Percentiles rank a stretch among this genome's conserved stretches.
These are phyloP conservation scores for Takashimella tepidaria DNA, from an alignment of 1,284 basidiomycete genomes.

Conservation along the genomic window DNA sequence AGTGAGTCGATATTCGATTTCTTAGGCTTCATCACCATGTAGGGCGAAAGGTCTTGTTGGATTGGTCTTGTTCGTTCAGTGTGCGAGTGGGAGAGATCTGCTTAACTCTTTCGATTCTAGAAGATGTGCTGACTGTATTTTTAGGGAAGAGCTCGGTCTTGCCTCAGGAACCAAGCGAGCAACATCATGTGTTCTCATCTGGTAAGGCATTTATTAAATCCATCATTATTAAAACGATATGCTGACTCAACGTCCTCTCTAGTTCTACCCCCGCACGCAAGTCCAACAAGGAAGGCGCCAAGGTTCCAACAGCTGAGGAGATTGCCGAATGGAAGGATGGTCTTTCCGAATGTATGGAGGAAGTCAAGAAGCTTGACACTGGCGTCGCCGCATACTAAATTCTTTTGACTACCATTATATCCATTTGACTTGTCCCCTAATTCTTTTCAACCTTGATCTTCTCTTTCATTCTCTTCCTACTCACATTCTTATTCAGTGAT, in stretches of 20 bases:
- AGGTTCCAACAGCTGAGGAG: conserved; percentile 56
- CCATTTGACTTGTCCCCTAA: no score
- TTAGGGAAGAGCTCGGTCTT: conserved; percentile 87
- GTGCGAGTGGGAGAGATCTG: no score
- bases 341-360: conserved; percentile 69
- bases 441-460: no score
- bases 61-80: no score
- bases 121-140: no score
- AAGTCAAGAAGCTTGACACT: conserved; percentile 66
- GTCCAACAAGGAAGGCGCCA: conserved; percentile 49
- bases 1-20: no score
- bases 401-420: no score
- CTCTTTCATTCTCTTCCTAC: neutral
- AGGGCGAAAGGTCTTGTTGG: no score
- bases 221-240: conserved; percentile 5
- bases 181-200: conserved; percentile 93
- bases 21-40: no score
- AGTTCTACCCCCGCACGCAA: conserved; percentile 42
- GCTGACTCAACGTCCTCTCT: conserved; percentile 3
- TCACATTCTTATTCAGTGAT: no score
- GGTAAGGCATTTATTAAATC: conserved; percentile 33
- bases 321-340: conserved; percentile 57
- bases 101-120: no score
- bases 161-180: conserved; percentile 96
- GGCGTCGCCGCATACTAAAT: conserved; percentile 10